Percentiles rank a stretch among this genome's conserved stretches.
Conservation (phyloP, 208 protist species). For the Trypanosoma scelopori region DNA sequence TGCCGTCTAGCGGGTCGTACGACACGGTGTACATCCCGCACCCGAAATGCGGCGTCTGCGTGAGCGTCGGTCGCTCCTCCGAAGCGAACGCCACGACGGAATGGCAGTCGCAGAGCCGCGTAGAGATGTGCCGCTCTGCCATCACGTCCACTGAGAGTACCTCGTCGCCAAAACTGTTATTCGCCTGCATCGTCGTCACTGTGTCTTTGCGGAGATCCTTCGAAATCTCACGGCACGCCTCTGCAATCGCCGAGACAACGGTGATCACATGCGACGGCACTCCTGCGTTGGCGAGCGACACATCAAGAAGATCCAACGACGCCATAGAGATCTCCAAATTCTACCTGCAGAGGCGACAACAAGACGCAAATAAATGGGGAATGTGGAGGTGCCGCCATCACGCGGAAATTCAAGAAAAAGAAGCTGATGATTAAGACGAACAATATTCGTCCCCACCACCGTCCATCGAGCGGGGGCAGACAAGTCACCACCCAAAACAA, state of each 20-base stretch:
- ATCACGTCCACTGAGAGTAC: conserved; percentile 34
- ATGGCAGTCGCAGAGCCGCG: conserved; percentile 4
- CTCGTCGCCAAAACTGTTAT: conserved; percentile 34
- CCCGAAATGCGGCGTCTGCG: neutral
- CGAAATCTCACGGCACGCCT: conserved; percentile 17
- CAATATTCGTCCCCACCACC: too few species aligned
- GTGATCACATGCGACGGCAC: neutral
- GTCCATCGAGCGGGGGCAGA: too few species aligned
- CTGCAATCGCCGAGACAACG: conserved; percentile 24
- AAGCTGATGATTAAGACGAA: too few species aligned
- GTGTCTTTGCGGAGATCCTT: conserved; percentile 22
- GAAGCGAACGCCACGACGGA: conserved; percentile 20
- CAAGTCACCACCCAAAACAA: too few species aligned
- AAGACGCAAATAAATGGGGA: too few species aligned
- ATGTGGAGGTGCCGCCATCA: too few species aligned
- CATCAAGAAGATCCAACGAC: neutral
- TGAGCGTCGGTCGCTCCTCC: conserved; percentile 30
- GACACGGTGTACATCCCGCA: conserved; percentile 19
- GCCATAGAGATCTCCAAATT: neutral
- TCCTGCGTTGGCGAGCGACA: neutral
- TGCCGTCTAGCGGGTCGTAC: conserved; percentile 87
- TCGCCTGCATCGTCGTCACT: neutral
- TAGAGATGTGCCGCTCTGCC: conserved; percentile 22
- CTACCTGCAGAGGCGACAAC: too few species aligned
- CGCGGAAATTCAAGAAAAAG: too few species aligned